Evolutionary conservation across 1,284 basidiomycete genomes (phyloP), one percentile per base, ranked within the genome.

Genomic region (Mycosarcoma mackinlayi): DNA sequence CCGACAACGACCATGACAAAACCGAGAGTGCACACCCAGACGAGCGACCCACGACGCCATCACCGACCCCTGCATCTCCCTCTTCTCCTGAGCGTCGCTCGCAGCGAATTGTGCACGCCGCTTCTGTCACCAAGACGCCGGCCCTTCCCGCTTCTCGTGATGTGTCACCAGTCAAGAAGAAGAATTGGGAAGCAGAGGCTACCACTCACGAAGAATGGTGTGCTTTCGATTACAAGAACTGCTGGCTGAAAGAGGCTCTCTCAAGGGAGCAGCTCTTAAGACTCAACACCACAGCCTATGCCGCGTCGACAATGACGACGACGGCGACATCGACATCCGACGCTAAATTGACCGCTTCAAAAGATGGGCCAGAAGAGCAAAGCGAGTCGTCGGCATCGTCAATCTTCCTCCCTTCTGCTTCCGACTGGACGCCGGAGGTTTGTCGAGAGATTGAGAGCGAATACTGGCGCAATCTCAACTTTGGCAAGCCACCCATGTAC

Each of bases 401-500:
- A 16, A 28, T 41, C 35, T 4, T 39, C 4, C 59, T 63, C 4
- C 58, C 62, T 10, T 41, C 51, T 6, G 57, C 67, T 21, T 48
- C 49, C 10, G 75, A 67, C 2, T 82, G 79, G 79, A 71, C 70
- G 6, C 60, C 62, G 10, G 54, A 55, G 14, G 60, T 92, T 53
- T 97, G 94, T 83, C 87, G 88, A 63, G 89, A 90, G 65, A 87
- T 98, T 25, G 95, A 98, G 84, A 86, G 92, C 42, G 88, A 91
- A 63, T 98, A 91, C 83, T 99, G 96, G 95, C 87, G 93, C 56
- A 92, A 91, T 69, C 90, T 92, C 83, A 91, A 92, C 13, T 84
- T 96, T 21, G 92, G 93, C 8, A 91, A 90, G 73, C 87, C 93
- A 88, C 94, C 50, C 90, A 94, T 85, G 94, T 99, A 99, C 83